phyloP scores from a whole-genome alignment of 768 basidiomycete species.

The Termitomyces sp. region DNA sequence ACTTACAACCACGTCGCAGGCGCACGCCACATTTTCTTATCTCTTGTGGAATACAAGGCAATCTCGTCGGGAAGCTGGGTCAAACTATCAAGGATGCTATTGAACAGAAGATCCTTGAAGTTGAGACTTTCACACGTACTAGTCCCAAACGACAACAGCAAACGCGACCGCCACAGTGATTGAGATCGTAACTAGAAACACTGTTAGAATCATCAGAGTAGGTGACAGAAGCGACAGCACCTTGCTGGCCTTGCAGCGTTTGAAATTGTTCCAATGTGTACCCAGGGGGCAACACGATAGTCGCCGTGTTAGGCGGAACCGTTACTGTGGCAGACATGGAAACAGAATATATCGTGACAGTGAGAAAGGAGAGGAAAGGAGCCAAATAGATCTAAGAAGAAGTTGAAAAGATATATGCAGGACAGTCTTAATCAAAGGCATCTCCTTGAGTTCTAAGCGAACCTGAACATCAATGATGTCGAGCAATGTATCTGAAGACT shows the following conservation, averaged over 20 bases:
- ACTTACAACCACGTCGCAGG: slow-evolving; percentile 26
- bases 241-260: slow-evolving; percentile 14
- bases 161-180: slow-evolving; percentile 24
- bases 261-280: slow-evolving; percentile 14
- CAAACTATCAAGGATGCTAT: slow-evolving; percentile 14
- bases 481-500: too few species aligned
- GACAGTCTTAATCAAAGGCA: neutral
- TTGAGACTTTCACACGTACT: slow-evolving; percentile 15
- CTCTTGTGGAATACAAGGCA: slow-evolving; percentile 16
- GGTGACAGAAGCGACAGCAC: neutral
- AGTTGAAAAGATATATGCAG: neutral
- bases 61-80: slow-evolving; percentile 23
- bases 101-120: neutral
- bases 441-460: too few species aligned
- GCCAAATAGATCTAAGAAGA: neutral
- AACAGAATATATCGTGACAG: neutral
- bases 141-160: slow-evolving; percentile 26
- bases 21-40: slow-evolving; percentile 19
- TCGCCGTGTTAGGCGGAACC: slow-evolving; percentile 8
- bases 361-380: neutral
- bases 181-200: slow-evolving; percentile 12
- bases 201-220: neutral
- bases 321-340: slow-evolving; percentile 7
- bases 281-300: slow-evolving; percentile 16
- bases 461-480: too few species aligned